Percentiles rank a stretch among this genome's conserved stretches.
Conservation (phyloP, 2,329 filamentous ascomycete genomes). For the Dactylellina haptotyla region DNA sequence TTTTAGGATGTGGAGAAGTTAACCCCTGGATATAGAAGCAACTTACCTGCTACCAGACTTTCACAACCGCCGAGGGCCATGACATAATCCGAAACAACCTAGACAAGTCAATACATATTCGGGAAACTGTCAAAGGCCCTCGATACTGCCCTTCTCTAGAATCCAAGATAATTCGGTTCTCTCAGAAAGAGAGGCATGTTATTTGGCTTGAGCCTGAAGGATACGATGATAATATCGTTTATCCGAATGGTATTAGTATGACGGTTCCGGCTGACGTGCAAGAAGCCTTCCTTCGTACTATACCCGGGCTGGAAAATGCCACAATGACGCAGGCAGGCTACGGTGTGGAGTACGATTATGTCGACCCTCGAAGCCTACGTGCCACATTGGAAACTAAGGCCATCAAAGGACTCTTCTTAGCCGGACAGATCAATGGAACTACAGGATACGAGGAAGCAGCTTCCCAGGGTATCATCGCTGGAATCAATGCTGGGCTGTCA, state of each 20-base stretch:
- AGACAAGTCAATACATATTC: conserved; percentile 95
- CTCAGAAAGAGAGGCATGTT: conserved; percentile 81
- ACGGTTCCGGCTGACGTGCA: conserved; percentile 91
- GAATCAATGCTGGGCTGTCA: conserved; percentile 90
- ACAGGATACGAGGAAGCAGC: conserved; percentile 98
- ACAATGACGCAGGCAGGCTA: conserved; percentile 95
- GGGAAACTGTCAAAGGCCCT: conserved; percentile 92
- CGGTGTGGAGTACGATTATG: conserved; percentile 98
- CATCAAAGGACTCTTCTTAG: conserved; percentile 87
- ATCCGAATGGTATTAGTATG: conserved; percentile 97
- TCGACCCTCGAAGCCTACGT: conserved; percentile 87
- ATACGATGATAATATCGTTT: conserved; percentile 87
- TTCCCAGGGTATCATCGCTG: conserved; percentile 89
- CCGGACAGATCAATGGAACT: conserved; percentile 97
- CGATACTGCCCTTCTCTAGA: conserved; percentile 96
- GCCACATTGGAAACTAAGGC: conserved; percentile 94
- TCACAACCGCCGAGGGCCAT: conserved; percentile 85
- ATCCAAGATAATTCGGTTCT: conserved; percentile 89
- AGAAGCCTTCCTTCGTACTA: conserved; percentile 82
- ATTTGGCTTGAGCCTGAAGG: conserved; percentile 98
- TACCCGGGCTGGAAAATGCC: conserved; percentile 86
- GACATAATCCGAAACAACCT: conserved; percentile 86
- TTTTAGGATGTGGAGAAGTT: not conserved
- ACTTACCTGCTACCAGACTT: conserved; percentile 84
- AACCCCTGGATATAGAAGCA: conserved; percentile 69